Percentiles rank a stretch among this genome's conserved stretches.
Conservation (phyloP, 768 basidiomycete genomes). For the Phlegmacium glaucopus region DNA sequence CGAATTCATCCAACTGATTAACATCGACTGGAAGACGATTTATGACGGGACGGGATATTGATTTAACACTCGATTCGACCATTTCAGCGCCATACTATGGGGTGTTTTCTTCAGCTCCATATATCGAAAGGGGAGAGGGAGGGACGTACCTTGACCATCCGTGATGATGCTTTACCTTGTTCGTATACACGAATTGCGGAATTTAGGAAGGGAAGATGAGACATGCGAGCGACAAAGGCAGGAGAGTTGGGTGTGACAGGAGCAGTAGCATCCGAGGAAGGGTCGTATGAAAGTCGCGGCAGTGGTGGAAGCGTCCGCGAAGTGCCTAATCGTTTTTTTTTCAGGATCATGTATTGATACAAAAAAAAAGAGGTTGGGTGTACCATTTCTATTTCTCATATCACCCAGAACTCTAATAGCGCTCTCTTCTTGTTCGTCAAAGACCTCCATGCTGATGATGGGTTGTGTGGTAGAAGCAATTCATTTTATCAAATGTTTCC, state of each 20-base stretch:
- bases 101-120: too few species aligned
- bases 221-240: conserved; percentile 48
- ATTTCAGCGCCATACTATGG: conserved; percentile 80
- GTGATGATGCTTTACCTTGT: conserved; percentile 77
- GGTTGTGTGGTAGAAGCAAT: too few species aligned
- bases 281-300: conserved; percentile 3
- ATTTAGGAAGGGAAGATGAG: conserved; percentile 68
- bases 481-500: too few species aligned
- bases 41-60: conserved; percentile 79
- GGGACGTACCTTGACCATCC: conserved; percentile 73
- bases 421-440: conserved; percentile 64
- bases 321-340: neutral
- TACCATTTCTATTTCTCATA: conserved; percentile 56
- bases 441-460: conserved; percentile 11
- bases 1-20: conserved; percentile 80
- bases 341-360: neutral
- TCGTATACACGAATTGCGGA: conserved; percentile 75
- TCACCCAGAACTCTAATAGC: conserved; percentile 75
- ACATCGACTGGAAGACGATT: conserved; percentile 73
- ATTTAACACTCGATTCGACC: conserved; percentile 80
- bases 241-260: conserved; percentile 21
- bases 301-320: conserved; percentile 7
- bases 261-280: conserved; percentile 9
- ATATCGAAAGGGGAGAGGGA: neutral
- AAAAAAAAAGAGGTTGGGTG: conserved; percentile 6